These are phyloP conservation scores for Asterochloris erici DNA, from an alignment of 139 green algal genomes.

Conservation along the genomic window DNA sequence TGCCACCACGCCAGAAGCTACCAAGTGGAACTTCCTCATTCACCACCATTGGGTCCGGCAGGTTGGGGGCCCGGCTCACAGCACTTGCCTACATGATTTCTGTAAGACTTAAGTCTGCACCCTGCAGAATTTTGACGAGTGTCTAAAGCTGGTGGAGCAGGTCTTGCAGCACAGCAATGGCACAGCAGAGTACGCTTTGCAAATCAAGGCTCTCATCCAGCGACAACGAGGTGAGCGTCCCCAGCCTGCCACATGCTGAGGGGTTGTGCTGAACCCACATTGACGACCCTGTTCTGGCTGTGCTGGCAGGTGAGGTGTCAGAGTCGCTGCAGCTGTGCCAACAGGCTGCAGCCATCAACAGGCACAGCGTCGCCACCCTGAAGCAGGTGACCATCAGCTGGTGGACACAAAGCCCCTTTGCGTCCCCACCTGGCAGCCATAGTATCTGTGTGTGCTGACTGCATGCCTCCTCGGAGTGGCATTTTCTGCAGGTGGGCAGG, in stretches of 20 bases:
- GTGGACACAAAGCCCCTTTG: background rate
- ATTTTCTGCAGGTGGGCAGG: constrained; percentile 55
- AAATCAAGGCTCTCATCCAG: constrained; percentile 71
- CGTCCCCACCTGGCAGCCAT: background rate
- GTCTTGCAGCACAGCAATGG: constrained; percentile 41
- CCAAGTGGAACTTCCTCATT: constrained; percentile 22
- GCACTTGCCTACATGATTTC: background rate
- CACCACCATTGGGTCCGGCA: constrained; percentile 58
- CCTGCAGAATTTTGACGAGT: constrained; percentile 68
- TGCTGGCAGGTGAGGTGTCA: constrained; percentile 51
- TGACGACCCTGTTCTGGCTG: background rate
- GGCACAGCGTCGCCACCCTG: constrained; percentile 63
- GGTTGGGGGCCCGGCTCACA: constrained; percentile 22
- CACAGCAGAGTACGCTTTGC: constrained; percentile 59
- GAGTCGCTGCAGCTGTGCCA: constrained; percentile 74
- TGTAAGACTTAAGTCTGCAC: background rate
- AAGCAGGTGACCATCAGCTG: constrained; percentile 53
- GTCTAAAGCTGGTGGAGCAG: constrained; percentile 53
- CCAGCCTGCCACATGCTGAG: background rate
- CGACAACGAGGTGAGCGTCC: constrained; percentile 52
- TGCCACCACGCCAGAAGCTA: too few species aligned
- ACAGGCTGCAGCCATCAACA: constrained; percentile 62
- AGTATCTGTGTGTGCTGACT: background rate
- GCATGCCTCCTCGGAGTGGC: background rate
- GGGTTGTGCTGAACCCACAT: background rate